Evolutionary conservation across 306 rosid genomes (phyloP).

Genomic region (Begonia loranthoides): DNA sequence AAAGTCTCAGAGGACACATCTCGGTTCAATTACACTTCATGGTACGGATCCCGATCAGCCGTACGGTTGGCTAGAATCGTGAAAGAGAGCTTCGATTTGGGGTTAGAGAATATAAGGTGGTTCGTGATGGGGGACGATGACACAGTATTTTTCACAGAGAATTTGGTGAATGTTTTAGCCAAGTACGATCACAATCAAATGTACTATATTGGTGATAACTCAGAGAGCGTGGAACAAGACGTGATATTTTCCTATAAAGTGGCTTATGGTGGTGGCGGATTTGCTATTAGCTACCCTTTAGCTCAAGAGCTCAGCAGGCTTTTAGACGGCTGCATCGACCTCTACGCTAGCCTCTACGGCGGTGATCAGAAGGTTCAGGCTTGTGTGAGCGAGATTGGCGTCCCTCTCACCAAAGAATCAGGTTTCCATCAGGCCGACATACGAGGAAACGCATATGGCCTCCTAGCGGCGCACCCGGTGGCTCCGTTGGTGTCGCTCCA

Average conservation of each 20-base stretch:
- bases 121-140: slow-evolving; percentile 87
- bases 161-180: slow-evolving; percentile 35
- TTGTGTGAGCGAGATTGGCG: slow-evolving; percentile 62
- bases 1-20: slow-evolving; percentile 40
- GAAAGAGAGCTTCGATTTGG: slow-evolving; percentile 63
- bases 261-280: slow-evolving; percentile 79
- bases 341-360: slow-evolving; percentile 38
- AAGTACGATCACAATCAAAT: slow-evolving; percentile 69
- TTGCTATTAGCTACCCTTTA: slow-evolving; percentile 57
- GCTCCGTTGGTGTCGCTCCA: slow-evolving; percentile 69
- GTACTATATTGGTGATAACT: slow-evolving; percentile 67
- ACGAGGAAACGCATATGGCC: slow-evolving; percentile 46
- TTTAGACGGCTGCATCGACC: slow-evolving; percentile 60
- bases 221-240: slow-evolving; percentile 69
- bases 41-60: slow-evolving; percentile 54
- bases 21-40: slow-evolving; percentile 37
- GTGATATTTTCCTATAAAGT: slow-evolving; percentile 28
- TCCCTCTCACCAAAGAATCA: slow-evolving; percentile 47
- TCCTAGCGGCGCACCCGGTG: slow-evolving; percentile 57
- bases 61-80: slow-evolving; percentile 53
- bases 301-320: slow-evolving; percentile 41
- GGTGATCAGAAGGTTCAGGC: slow-evolving; percentile 60
- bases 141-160: slow-evolving; percentile 53
- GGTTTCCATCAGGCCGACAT: slow-evolving; percentile 81
- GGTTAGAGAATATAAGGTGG: slow-evolving; percentile 46